Percentiles rank a stretch among this genome's conserved stretches.
These are phyloP conservation scores for Penicillium occitanis DNA, from an alignment of 2,329 filamentous ascomycete species.

Conservation along the genomic window DNA sequence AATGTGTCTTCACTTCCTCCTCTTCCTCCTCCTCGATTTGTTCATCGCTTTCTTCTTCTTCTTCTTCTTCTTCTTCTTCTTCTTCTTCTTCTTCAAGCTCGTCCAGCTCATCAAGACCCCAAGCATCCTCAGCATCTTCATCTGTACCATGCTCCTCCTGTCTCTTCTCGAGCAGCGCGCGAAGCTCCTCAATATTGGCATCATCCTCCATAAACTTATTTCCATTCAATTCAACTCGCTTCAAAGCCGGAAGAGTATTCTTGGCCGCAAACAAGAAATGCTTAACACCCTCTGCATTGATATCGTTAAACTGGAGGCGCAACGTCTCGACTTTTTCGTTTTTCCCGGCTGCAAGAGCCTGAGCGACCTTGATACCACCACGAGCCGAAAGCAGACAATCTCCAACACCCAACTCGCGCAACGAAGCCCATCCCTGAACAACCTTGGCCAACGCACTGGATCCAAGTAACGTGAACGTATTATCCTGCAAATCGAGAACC, in stretches of 20 bases:
- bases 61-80: slow-evolving; percentile 67
- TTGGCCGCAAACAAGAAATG: slow-evolving; percentile 68
- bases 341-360: slow-evolving; percentile 70
- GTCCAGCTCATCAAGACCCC: slow-evolving; percentile 81
- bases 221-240: slow-evolving; percentile 89
- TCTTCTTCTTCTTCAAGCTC: slow-evolving; percentile 76
- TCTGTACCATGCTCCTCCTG: slow-evolving; percentile 66
- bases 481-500: slow-evolving; percentile 90
- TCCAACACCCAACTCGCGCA: slow-evolving; percentile 82
- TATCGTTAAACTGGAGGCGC: slow-evolving; percentile 91
- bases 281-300: slow-evolving; percentile 73
- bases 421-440: slow-evolving; percentile 68
- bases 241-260: slow-evolving; percentile 69
- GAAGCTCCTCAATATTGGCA: slow-evolving; percentile 64
- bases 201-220: slow-evolving; percentile 94
- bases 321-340: slow-evolving; percentile 79
- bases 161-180: slow-evolving; percentile 70
- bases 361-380: slow-evolving; percentile 71
- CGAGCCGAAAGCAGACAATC: slow-evolving; percentile 81
- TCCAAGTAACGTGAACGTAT: slow-evolving; percentile 85
- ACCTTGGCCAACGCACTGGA: slow-evolving; percentile 76
- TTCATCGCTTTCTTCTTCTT: slow-evolving; percentile 67
- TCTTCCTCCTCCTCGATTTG: slow-evolving; percentile 70
- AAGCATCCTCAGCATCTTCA: slow-evolving; percentile 72
- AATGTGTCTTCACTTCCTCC: slow-evolving; percentile 57